Evolutionary conservation across 345 rosid genomes (phyloP).

Genomic region (Syzygium aqueum): DNA sequence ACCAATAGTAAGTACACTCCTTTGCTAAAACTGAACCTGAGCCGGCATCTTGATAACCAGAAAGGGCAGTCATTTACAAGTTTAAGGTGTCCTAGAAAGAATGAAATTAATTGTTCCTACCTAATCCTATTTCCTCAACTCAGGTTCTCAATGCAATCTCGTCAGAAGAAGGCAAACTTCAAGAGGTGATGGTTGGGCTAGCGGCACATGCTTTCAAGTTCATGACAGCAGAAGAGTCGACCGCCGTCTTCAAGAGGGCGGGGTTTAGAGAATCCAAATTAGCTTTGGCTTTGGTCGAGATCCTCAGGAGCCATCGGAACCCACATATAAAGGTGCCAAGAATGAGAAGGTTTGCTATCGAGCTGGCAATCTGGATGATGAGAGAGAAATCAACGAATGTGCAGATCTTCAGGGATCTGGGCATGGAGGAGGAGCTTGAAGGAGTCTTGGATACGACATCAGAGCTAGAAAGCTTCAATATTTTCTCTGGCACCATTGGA

Average conservation of each 20-base stretch:
- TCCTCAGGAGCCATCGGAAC: constrained; percentile 40
- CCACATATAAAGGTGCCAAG: constrained; percentile 56
- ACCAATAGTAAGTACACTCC: constrained; percentile 41
- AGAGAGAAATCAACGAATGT: constrained; percentile 24
- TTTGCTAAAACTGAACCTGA: not conserved
- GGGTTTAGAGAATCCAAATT: constrained; percentile 39
- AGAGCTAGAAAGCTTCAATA: constrained; percentile 68
- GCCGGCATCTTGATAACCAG: not conserved
- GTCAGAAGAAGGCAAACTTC: constrained; percentile 53
- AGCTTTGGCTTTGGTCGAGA: constrained; percentile 26
- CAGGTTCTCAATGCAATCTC: constrained; percentile 63
- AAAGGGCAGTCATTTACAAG: not conserved
- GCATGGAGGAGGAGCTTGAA: constrained; percentile 52
- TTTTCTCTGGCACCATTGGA: constrained; percentile 73
- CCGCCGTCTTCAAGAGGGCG: constrained; percentile 17
- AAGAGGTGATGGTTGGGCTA: constrained; percentile 75
- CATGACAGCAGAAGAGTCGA: constrained; percentile 42
- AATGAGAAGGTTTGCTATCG: constrained; percentile 61
- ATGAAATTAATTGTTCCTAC: not conserved
- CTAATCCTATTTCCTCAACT: not conserved
- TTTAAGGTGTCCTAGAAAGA: not conserved
- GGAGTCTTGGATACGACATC: constrained; percentile 62
- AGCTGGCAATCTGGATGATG: constrained; percentile 83
- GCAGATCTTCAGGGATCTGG: constrained; percentile 23
- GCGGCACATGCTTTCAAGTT: constrained; percentile 49